Percentiles rank a stretch among this genome's conserved stretches.
phyloP scores from a whole-genome alignment of 2,329 filamentous ascomycete genomes.

The Fusarium nurragi region DNA sequence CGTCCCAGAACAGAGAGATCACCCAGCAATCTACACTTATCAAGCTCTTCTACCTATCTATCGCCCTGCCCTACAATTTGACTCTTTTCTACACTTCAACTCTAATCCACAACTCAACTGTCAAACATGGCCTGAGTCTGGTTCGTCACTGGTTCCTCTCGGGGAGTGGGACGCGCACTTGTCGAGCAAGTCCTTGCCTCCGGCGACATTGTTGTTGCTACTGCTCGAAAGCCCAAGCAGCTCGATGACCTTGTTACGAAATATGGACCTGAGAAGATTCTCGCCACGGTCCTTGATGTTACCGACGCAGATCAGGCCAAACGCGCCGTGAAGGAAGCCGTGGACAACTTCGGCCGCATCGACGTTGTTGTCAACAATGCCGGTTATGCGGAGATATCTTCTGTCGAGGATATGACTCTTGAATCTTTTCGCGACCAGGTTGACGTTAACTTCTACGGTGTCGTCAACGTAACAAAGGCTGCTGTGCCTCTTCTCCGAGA shows the following conservation, averaged over 20 bases:
- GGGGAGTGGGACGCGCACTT: conserved; percentile 58
- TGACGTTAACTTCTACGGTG: conserved; percentile 68
- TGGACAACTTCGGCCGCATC: conserved; percentile 61
- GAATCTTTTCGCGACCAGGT: conserved; percentile 61
- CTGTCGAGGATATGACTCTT: conserved; percentile 62
- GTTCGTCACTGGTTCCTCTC: conserved; percentile 60
- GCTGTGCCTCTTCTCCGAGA: conserved; percentile 49
- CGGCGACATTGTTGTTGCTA: conserved; percentile 58
- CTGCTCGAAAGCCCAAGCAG: conserved; percentile 51
- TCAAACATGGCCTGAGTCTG: conserved; percentile 49
- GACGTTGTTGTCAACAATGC: conserved; percentile 71
- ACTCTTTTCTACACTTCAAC: not conserved
- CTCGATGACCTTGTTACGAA: conserved; percentile 50
- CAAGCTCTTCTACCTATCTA: not conserved
- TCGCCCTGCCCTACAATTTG: too few species aligned
- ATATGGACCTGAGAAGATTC: conserved; percentile 54
- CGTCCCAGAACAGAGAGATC: not conserved
- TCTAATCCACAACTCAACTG: too few species aligned
- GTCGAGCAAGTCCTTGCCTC: conserved; percentile 50
- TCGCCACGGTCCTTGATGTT: conserved; percentile 63
- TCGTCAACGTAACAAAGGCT: conserved; percentile 61
- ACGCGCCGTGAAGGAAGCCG: conserved; percentile 46
- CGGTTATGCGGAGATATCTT: conserved; percentile 63
- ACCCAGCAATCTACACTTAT: not conserved
- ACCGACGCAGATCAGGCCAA: conserved; percentile 54